phyloP scores from a whole-genome alignment of 2,329 filamentous ascomycete species.

The Ampelomyces quisqualis region DNA sequence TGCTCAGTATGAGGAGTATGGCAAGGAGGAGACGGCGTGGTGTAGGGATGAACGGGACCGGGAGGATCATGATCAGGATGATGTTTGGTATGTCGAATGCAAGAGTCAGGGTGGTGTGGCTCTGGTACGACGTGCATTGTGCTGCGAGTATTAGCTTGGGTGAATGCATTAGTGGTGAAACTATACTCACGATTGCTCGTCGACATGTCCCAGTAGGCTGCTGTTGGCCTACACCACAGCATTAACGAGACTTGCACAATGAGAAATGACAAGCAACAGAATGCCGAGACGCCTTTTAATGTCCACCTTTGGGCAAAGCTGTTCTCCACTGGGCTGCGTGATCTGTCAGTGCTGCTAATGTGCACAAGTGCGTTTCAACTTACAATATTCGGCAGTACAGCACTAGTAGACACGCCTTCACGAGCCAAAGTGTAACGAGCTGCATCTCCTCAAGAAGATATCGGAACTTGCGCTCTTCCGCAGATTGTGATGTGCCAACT shows the following conservation, averaged over 20 bases:
- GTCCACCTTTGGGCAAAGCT: conserved; percentile 11
- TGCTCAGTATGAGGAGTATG: conserved; percentile 22
- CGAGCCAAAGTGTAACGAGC: conserved; percentile 27
- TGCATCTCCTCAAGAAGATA: conserved; percentile 32
- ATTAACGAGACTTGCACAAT: conserved; percentile 21
- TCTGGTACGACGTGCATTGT: conserved; percentile 25
- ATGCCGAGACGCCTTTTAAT: conserved; percentile 12
- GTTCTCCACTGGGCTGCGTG: conserved; percentile 13
- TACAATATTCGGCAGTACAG: conserved; percentile 36
- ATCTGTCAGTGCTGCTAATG: conserved; percentile 2
- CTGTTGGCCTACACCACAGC: conserved; percentile 22
- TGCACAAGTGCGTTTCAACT: background rate
- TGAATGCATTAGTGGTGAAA: background rate
- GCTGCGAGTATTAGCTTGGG: conserved; percentile 4
- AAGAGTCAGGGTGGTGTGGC: conserved; percentile 19
- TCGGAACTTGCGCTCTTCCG: conserved; percentile 15
- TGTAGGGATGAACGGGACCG: conserved; percentile 31
- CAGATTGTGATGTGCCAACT: background rate
- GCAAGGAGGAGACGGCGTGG: conserved; percentile 25
- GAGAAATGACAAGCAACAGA: conserved; percentile 23
- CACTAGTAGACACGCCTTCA: conserved; percentile 32
- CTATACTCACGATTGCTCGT: conserved; percentile 13
- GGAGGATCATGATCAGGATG: conserved; percentile 22
- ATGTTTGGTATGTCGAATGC: conserved; percentile 18
- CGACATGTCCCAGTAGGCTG: conserved; percentile 15